Conservation (phyloP, 139 green algal genomes). For the Pleodorina starrii region DNA sequence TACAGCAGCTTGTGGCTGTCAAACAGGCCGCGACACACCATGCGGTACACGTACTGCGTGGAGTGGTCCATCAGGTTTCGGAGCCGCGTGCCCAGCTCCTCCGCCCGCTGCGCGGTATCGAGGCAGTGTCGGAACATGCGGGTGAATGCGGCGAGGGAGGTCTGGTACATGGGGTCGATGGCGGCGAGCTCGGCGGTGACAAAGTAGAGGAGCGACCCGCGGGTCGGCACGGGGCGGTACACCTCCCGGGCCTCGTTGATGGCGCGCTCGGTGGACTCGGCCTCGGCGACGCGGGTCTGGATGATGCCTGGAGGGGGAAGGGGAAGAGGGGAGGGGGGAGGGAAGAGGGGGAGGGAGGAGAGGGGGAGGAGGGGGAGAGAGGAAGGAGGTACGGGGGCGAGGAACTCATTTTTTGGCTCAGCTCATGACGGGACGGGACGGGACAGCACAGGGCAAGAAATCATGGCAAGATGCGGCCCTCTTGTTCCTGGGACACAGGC, state of each 20-base stretch:
- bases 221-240: conserved; percentile 79
- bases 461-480: too few species aligned
- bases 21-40: conserved; percentile 84
- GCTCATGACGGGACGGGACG: too few species aligned
- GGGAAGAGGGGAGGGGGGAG: neutral
- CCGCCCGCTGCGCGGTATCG: conserved; percentile 57
- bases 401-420: too few species aligned
- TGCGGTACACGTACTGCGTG: conserved; percentile 80
- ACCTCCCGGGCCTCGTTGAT: conserved; percentile 87
- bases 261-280: conserved; percentile 82
- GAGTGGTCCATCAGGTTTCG: conserved; percentile 70
- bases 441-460: too few species aligned
- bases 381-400: too few species aligned
- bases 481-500: too few species aligned
- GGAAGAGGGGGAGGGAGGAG: too few species aligned
- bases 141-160: conserved; percentile 77
- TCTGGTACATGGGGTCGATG: conserved; percentile 88
- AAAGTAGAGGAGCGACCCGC: conserved; percentile 86
- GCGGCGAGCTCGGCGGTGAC: conserved; percentile 80
- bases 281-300: conserved; percentile 77
- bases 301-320: conserved; percentile 50
- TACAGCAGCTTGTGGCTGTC: conserved; percentile 87
- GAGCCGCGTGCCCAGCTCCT: conserved; percentile 70
- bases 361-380: too few species aligned
- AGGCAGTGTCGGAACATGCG: conserved; percentile 85